Evolutionary conservation across 371 early-diverging fungal genomes (phyloP), one percentile per base, ranked within the genome.

Genomic region (Neoconidiobolus thromboides): DNA sequence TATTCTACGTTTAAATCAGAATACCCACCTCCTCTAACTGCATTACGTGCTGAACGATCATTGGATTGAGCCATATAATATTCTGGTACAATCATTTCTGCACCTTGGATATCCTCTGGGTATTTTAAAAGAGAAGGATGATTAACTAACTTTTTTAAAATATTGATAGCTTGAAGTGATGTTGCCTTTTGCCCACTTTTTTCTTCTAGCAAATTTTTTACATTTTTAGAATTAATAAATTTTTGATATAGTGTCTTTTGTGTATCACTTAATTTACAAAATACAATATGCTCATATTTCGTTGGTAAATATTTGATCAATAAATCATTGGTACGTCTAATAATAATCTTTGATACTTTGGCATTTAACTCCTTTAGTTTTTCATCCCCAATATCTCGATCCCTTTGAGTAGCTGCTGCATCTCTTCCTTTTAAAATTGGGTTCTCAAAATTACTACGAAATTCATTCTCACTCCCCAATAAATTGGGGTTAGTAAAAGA

Each of bases 231-330:
- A 38, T 78, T 78, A 41, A 84, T 63, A 46, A 87, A 94, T 12
- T 79, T 68, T 47, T 83, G 74, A 68, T 96, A 96, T 2, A 96
- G 70, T 3, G 76, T 71, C n/a, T 77, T 60, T 69, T 96, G 97
- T 15, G 85, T 64, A 4, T 77, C 74, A 0, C 87, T 76, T 10
- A 93, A 71, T 59, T 80, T 78, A 68, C 93, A 91, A 69, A 96
- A 96, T 26, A 96, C 96, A 12, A 96, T 93, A 64, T 96, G 91
- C 60, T 96, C 97, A 71, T 85, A 93, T 69, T 96, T 96, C 37
- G 77, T 77, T 0, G 97, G 97, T 49, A 96, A 69, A 69, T 94
- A 96, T 79, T 94, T 95, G 15, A 89, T 85, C 55, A 96, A 71
- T 58, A 96, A 76, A 62, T 93, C 93, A 59, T 94, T 93, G 1